Conservation (phyloP, 2,329 filamentous ascomycete species). For the Periglandula ipomoeae region DNA sequence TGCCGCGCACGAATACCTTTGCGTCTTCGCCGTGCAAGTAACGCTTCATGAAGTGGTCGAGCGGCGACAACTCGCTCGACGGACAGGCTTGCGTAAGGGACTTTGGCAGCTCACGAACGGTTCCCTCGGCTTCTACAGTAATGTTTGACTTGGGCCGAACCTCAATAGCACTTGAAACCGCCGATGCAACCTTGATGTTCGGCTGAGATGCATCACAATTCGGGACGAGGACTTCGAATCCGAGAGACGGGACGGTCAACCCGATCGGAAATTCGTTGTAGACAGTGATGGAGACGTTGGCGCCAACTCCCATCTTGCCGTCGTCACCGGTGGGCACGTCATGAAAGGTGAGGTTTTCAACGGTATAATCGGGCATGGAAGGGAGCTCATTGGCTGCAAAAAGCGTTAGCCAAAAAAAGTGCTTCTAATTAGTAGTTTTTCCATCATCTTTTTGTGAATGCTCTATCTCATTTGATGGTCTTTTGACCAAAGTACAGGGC, state of each 20-base stretch:
- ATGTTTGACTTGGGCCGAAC: conserved; percentile 62
- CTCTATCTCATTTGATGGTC: conserved; percentile 23
- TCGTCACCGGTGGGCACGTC: conserved; percentile 49
- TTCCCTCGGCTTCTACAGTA: conserved; percentile 58
- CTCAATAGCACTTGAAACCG: conserved; percentile 56
- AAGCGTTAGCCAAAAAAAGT: conserved; percentile 19
- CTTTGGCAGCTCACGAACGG: conserved; percentile 65
- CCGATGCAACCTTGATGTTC: conserved; percentile 71
- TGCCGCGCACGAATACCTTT: conserved; percentile 75
- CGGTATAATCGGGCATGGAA: conserved; percentile 69
- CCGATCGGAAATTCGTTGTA: conserved; percentile 72
- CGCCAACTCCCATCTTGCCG: conserved; percentile 60
- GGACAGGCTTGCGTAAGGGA: conserved; percentile 67
- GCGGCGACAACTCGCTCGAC: conserved; percentile 65
- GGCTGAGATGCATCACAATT: conserved; percentile 66
- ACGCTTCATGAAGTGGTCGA: conserved; percentile 70
- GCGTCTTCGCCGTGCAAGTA: conserved; percentile 76
- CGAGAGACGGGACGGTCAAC: conserved; percentile 67
- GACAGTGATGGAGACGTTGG: conserved; percentile 64
- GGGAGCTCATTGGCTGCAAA: conserved; percentile 60
- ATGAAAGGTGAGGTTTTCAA: conserved; percentile 69
- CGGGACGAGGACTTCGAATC: conserved; percentile 76
- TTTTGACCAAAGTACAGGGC: conserved; percentile 55
- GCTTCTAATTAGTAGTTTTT: conserved; percentile 9
- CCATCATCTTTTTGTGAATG: not conserved